phyloP scores from a whole-genome alignment of 495 filamentous ascomycete genomes.

The Talaromyces borbonicus region DNA sequence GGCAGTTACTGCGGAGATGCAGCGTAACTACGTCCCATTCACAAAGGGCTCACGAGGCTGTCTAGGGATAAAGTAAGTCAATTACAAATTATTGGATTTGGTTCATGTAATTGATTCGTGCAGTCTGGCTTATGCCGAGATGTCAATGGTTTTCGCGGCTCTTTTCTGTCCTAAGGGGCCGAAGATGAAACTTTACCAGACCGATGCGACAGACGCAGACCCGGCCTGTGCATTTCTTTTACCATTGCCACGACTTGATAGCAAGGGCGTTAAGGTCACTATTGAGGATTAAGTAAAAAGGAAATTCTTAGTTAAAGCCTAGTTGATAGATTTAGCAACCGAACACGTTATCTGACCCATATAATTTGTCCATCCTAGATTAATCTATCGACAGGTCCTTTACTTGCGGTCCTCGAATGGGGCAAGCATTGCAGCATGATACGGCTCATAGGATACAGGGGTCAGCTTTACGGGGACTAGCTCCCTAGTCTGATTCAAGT shows the following conservation, averaged over 20 bases:
- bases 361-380: background rate
- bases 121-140: conserved; percentile 30
- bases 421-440: background rate
- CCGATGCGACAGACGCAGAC: conserved; percentile 6
- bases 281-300: no score
- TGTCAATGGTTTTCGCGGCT: conserved; percentile 26
- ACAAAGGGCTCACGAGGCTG: conserved; percentile 34
- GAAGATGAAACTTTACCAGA: conserved; percentile 25
- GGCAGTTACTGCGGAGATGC: conserved; percentile 50
- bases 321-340: background rate
- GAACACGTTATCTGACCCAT: background rate
- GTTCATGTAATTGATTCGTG: background rate
- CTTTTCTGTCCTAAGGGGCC: conserved; percentile 22
- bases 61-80: conserved; percentile 29
- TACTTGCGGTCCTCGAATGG: background rate
- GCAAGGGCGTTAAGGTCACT: background rate
- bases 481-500: conserved; percentile 9
- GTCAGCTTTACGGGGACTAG: background rate
- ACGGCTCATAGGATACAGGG: background rate
- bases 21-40: conserved; percentile 78
- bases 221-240: background rate
- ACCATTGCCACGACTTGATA: background rate
- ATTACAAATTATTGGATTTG: background rate
- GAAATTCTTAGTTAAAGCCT: background rate
- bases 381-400: background rate